These are phyloP conservation scores for Esteya vermicola DNA, from an alignment of 2,329 filamentous ascomycete genomes.

Conservation along the genomic window DNA sequence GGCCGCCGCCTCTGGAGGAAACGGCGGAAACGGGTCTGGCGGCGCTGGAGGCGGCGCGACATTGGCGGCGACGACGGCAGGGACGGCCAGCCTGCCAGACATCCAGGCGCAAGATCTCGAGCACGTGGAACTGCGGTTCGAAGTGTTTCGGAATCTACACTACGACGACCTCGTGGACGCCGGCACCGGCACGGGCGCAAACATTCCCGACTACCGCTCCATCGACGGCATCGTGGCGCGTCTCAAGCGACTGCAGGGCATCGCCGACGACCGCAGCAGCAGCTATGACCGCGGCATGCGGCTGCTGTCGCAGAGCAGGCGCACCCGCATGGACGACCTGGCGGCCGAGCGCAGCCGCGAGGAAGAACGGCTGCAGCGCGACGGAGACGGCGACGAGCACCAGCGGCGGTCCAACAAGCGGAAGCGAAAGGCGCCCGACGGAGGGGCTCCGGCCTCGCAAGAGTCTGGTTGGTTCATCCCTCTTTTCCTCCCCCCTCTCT, in stretches of 20 bases:
- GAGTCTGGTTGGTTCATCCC: constrained; percentile 29
- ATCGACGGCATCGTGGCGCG: constrained; percentile 49
- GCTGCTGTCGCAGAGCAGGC: constrained; percentile 50
- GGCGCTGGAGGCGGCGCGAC: too few species aligned
- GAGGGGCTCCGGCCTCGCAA: constrained; percentile 33
- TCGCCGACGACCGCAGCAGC: constrained; percentile 51
- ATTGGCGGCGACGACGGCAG: too few species aligned
- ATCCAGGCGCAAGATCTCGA: constrained; percentile 44
- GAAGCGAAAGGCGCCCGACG: constrained; percentile 55
- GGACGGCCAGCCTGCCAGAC: constrained; percentile 36
- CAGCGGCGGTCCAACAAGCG: constrained; percentile 52
- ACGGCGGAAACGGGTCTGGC: too few species aligned
- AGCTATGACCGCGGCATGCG: constrained; percentile 63
- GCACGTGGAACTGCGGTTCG: constrained; percentile 51
- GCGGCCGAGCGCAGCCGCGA: constrained; percentile 30
- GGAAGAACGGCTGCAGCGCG: constrained; percentile 33
- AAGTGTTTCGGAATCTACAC: constrained; percentile 42
- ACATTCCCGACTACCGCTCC: constrained; percentile 48
- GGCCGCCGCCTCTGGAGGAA: too few species aligned
- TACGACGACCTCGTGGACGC: constrained; percentile 59
- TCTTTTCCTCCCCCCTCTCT: neutral
- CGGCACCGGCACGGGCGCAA: constrained; percentile 32
- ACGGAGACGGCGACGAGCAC: constrained; percentile 30
- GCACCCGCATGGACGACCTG: constrained; percentile 43
- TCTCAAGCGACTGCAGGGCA: constrained; percentile 49